Percentiles rank a stretch among this genome's conserved stretches.
Evolutionary conservation across 352 stramenopile genomes (phyloP).

Genomic region (Porosira glacialis): DNA sequence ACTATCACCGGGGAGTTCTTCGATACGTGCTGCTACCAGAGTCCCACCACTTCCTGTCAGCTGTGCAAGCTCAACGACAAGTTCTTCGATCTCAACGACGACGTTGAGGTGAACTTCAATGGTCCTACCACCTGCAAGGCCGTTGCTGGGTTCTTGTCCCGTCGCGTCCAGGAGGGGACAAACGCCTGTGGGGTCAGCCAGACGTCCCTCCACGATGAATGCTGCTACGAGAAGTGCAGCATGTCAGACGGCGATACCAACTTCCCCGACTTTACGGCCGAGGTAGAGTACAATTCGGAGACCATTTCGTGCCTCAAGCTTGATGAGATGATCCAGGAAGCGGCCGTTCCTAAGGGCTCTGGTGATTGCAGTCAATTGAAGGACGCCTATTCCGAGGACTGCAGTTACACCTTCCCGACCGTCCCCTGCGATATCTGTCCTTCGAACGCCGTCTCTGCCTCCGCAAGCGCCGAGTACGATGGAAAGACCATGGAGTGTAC

Average conservation of each 20-base stretch:
- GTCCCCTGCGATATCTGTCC: slow-evolving; percentile 57
- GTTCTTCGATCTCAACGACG: slow-evolving; percentile 53
- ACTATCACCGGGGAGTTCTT: slow-evolving; percentile 24
- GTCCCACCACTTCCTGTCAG: slow-evolving; percentile 45
- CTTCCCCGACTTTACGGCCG: slow-evolving; percentile 49
- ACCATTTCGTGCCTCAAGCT: slow-evolving; percentile 60
- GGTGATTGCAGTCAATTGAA: slow-evolving; percentile 45
- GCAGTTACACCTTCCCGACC: slow-evolving; percentile 48
- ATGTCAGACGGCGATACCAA: slow-evolving; percentile 36
- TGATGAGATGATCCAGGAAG: slow-evolving; percentile 44
- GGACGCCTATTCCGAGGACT: slow-evolving; percentile 49
- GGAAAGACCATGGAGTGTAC: slow-evolving; percentile 52
- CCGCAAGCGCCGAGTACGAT: slow-evolving; percentile 25
- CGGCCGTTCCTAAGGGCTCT: slow-evolving; percentile 48
- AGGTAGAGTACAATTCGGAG: slow-evolving; percentile 43
- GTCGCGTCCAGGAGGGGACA: slow-evolving; percentile 49
- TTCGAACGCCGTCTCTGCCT: slow-evolving; percentile 41
- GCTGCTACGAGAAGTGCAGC: slow-evolving; percentile 58
- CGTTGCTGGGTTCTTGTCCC: slow-evolving; percentile 47
- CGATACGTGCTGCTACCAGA: slow-evolving; percentile 54
- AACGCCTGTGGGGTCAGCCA: slow-evolving; percentile 42
- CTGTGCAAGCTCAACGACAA: slow-evolving; percentile 52
- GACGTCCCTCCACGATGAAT: slow-evolving; percentile 43
- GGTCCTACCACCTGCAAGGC: slow-evolving; percentile 47
- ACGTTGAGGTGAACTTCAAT: slow-evolving; percentile 55